These are phyloP conservation scores for Chenopodium album DNA, from an alignment of 148 eudicot species.

Conservation along the genomic window DNA sequence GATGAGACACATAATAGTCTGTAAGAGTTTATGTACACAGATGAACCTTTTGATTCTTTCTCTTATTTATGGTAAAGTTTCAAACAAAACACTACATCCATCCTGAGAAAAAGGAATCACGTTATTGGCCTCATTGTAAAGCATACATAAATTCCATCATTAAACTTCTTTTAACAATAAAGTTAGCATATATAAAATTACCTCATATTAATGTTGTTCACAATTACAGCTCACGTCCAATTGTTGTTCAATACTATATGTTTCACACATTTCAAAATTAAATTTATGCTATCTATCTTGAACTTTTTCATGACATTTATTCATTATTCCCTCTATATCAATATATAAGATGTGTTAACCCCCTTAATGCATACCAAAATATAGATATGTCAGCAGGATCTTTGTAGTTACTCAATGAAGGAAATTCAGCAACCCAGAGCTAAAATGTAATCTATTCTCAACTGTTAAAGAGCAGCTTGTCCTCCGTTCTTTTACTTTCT, in stretches of 20 bases:
- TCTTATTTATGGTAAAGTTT: neutral
- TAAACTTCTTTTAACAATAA: neutral
- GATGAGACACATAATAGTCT: constrained; percentile 20
- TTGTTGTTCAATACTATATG: neutral
- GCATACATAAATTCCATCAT: neutral
- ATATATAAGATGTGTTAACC: neutral
- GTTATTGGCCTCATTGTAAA: neutral
- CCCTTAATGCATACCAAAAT: neutral
- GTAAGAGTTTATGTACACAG: neutral
- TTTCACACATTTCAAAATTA: neutral
- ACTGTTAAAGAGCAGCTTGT: too few relatives aligned
- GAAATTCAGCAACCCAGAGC: too few relatives aligned
- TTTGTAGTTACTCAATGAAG: too few relatives aligned
- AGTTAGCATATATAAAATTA: neutral
- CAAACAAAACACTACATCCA: neutral
- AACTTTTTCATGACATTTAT: neutral
- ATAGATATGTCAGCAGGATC: too few relatives aligned
- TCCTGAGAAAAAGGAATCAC: neutral
- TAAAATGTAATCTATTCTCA: too few relatives aligned
- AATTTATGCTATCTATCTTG: neutral
- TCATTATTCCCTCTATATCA: neutral
- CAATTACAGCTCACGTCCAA: neutral
- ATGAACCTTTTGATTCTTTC: neutral
- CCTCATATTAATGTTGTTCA: neutral
- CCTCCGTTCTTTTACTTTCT: too few relatives aligned